phyloP scores from a whole-genome alignment of 1,139 yeast species.

The Diutina ranongensis region DNA sequence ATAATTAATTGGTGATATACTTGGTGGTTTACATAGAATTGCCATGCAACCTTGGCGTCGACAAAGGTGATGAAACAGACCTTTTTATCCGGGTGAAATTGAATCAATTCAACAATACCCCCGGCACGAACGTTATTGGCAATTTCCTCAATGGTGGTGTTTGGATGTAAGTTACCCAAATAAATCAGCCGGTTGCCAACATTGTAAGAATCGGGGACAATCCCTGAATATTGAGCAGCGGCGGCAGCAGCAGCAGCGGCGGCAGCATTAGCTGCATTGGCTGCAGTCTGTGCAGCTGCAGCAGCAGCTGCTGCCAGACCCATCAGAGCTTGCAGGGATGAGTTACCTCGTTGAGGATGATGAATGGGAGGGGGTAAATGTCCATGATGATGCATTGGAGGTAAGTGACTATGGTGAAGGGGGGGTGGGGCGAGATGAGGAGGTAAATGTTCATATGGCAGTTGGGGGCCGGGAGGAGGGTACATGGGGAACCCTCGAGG shows the following conservation, averaged over 20 bases:
- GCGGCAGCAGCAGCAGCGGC: conserved; percentile 1
- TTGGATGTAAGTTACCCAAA: conserved; percentile 34
- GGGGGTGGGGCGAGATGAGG: not conserved
- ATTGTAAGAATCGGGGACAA: conserved; percentile 11
- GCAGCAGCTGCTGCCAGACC: not conserved
- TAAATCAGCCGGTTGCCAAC: conserved; percentile 33
- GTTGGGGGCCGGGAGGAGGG: not conserved
- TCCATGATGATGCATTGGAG: not conserved
- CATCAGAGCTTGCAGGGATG: not conserved
- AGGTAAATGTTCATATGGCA: not conserved
- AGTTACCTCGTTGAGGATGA: not conserved
- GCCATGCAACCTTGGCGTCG: conserved; percentile 30
- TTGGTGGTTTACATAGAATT: conserved; percentile 33
- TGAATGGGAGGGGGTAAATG: not conserved
- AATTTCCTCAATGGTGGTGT: conserved; percentile 35
- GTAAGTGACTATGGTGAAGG: not conserved
- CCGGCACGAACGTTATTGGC: conserved; percentile 40
- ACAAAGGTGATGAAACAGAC: conserved; percentile 36
- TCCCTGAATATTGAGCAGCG: not conserved
- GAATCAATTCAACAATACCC: conserved; percentile 33
- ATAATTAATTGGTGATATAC: conserved; percentile 34
- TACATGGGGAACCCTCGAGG: not conserved
- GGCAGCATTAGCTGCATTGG: not conserved
- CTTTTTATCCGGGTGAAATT: conserved; percentile 24
- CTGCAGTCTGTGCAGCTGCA: not conserved